phyloP scores from a whole-genome alignment of 495 filamentous ascomycete genomes.

The Tuber magnatum region DNA sequence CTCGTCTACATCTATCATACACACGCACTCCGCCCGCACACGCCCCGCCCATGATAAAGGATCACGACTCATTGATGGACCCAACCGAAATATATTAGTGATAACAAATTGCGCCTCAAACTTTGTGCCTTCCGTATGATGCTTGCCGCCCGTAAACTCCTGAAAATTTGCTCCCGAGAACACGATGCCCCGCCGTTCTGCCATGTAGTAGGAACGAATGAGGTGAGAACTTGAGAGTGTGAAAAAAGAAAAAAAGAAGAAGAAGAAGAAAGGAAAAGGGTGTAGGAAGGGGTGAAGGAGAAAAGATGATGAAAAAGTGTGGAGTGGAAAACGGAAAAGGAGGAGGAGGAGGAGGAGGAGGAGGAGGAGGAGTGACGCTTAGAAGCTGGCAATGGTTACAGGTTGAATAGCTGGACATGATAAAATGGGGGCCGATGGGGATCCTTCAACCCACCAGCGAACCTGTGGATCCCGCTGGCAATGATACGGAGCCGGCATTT shows the following conservation, averaged over 20 bases:
- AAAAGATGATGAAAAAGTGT: background rate
- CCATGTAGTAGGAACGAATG: background rate
- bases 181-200: background rate
- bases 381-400: background rate
- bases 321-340: background rate
- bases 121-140: slow-evolving; percentile 2
- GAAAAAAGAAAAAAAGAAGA: background rate
- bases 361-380: background rate
- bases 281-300: background rate
- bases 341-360: background rate
- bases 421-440: background rate
- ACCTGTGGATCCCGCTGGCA: slow-evolving; percentile 25
- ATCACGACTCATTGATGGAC: background rate
- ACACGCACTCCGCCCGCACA: background rate
- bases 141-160: slow-evolving; percentile 5
- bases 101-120: slow-evolving; percentile 2
- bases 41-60: background rate
- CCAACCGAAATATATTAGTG: background rate
- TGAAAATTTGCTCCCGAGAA: background rate
- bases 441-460: background rate
- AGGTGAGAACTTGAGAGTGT: background rate
- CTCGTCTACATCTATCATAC: background rate
- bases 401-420: background rate
- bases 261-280: background rate
- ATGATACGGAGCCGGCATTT: slow-evolving; percentile 29